Evolutionary conservation across 345 rosid genomes (phyloP).

Genomic region (Rhodamnia argentea): DNA sequence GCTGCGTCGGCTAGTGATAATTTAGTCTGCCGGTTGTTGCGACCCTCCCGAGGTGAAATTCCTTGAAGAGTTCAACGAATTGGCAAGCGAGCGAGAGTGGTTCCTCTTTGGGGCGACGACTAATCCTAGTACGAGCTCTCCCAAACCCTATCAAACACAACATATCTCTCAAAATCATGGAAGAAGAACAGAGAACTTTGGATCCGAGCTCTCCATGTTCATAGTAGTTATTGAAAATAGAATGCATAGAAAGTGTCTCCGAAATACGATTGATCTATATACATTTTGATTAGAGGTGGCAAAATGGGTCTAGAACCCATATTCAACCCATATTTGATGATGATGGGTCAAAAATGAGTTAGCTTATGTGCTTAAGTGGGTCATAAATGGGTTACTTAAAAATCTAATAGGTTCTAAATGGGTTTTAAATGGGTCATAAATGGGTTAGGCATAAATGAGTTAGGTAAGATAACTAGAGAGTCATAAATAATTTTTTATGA

Average conservation of each 20-base stretch:
- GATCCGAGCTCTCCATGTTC: neutral
- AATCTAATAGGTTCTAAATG: no score
- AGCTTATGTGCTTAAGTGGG: no score
- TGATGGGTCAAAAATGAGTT: no score
- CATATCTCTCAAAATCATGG: neutral
- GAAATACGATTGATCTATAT: no score
- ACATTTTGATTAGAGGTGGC: no score
- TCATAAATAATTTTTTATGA: no score
- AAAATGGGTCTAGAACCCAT: no score
- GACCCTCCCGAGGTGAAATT: neutral
- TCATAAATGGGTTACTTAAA: no score
- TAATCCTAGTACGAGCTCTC: neutral
- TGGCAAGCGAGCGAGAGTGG: neutral
- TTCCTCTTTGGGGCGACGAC: accelerated
- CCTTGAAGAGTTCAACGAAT: neutral
- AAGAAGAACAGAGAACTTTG: neutral
- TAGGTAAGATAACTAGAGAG: no score
- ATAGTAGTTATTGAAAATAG: neutral
- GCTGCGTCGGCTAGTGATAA: neutral
- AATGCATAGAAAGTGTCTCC: neutral
- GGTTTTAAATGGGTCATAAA: no score
- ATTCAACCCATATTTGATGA: no score
- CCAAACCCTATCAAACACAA: neutral
- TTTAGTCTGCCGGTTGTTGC: neutral
- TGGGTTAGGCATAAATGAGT: no score